phyloP scores from a whole-genome alignment of 768 basidiomycete species.

The Hypholoma fasciculare region DNA sequence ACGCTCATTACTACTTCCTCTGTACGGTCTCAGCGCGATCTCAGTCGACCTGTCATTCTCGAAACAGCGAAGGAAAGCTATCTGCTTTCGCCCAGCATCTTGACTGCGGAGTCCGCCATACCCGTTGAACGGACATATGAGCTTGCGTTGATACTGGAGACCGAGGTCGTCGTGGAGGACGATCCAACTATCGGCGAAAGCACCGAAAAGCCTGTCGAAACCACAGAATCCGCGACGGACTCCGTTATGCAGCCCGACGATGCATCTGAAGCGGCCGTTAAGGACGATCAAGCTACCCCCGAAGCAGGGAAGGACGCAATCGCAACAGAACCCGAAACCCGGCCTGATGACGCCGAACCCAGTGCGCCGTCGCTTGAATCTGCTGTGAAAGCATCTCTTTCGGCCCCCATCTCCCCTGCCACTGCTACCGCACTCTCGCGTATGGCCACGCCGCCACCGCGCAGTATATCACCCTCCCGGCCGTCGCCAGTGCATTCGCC shows the following conservation, averaged over 20 bases:
- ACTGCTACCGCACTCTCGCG: not conserved
- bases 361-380: not conserved
- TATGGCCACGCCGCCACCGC: constrained; percentile 3
- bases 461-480: constrained; percentile 11
- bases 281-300: not conserved
- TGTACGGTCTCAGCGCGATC: constrained; percentile 9
- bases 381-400: not conserved
- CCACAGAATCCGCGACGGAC: not conserved
- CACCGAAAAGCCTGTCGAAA: not conserved
- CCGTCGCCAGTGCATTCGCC: constrained; percentile 22
- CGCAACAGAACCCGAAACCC: not conserved
- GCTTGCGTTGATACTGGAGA: constrained; percentile 37
- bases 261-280: not conserved
- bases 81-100: constrained; percentile 31
- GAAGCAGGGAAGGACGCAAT: not conserved
- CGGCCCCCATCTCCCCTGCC: not conserved
- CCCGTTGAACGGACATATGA: constrained; percentile 30
- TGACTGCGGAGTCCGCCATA: constrained; percentile 7
- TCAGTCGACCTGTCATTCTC: constrained; percentile 31
- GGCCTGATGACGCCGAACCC: not conserved
- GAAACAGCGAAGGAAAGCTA: constrained; percentile 44
- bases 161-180: constrained; percentile 28
- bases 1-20: not conserved
- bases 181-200: constrained; percentile 9
- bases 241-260: not conserved